Base-by-base conservation (phyloP, 2,329 filamentous ascomycete species). In the Arthroderma sp. region DNA sequence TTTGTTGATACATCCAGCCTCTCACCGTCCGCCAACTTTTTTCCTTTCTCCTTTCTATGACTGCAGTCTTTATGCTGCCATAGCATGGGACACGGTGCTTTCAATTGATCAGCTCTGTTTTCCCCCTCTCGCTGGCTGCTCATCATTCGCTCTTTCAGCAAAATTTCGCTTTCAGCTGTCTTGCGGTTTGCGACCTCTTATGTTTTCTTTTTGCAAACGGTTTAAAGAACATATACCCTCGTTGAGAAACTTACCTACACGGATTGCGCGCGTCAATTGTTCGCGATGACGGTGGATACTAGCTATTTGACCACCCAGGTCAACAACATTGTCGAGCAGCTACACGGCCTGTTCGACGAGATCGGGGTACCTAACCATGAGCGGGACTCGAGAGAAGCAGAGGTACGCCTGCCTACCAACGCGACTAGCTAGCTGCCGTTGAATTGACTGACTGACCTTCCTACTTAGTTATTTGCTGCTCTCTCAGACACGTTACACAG, bases 331-430 rank as follows among this genome's bases (percentile, higher is more conserved):
- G 87, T 96, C 61, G 79, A 78, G 64, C 87, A 95, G 67, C 76
- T 98, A 49, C 89, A 96, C 66, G 84, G 83, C 52, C 77, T 96
- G 47, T 98, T 95, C 59, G 91, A 98, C 63, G 89, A 98, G 61
- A 98, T 98, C 58, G 91, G 91, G 47, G 84, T 98, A n/a, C 78
- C 89, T 29, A 79, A 71, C 58, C 87, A 94, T 78, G 91, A 96
- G 64, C 83, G 91, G 58, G 87, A 96, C 61, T 74, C 78, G 41
- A 77, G 91, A 57, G 89, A 96, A 62, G 77, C 85, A 61, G 86
- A 95, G 79, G 88, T 93, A 70, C 59, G 74, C 57, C 4, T n/a
- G 8, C 8, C 29, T 9, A 15, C 29, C 3, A 6, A 6, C 4
- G 7, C 22, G 5, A 22, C 5, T 29, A 5, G 15, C 11, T 30